A percentile compares a stretch with the other conserved stretches of the same genome.
Evolutionary conservation across 2,329 filamentous ascomycete genomes (phyloP).

Genomic region (Phaeosphaeria sp.): DNA sequence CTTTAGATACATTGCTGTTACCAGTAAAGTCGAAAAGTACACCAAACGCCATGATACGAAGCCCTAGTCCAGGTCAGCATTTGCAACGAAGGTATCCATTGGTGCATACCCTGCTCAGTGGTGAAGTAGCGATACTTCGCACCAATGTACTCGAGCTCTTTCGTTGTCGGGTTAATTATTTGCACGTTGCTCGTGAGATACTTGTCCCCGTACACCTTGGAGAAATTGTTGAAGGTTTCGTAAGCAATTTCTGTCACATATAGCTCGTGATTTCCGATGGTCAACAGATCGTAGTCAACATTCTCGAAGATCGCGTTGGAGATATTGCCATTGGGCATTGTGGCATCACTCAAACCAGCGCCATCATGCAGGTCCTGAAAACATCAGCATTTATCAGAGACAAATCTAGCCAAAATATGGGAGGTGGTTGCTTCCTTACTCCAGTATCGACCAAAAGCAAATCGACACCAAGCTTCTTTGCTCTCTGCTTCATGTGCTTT

Average conservation of each 20-base stretch:
- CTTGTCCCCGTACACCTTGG: conserved; percentile 62
- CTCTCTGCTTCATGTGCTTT: conserved; percentile 65
- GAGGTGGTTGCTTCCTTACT: conserved; percentile 24
- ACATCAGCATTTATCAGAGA: not conserved
- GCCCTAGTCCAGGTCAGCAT: conserved; percentile 30
- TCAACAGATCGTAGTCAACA: conserved; percentile 61
- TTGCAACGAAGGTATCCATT: not conserved
- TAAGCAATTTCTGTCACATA: conserved; percentile 68
- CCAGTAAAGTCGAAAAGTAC: conserved; percentile 59
- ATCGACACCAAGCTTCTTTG: conserved; percentile 63
- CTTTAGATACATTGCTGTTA: conserved; percentile 67
- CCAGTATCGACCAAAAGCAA: conserved; percentile 67
- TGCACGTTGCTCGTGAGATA: conserved; percentile 63
- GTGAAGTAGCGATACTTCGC: conserved; percentile 58
- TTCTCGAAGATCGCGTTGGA: conserved; percentile 62
- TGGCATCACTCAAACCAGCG: conserved; percentile 67
- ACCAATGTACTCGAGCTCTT: conserved; percentile 55
- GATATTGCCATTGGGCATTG: conserved; percentile 61
- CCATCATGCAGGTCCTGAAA: conserved; percentile 69
- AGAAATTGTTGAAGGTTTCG: conserved; percentile 66
- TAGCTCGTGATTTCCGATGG: conserved; percentile 70
- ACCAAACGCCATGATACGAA: conserved; percentile 61
- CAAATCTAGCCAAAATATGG: not conserved
- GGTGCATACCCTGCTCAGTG: conserved; percentile 54
- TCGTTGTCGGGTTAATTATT: conserved; percentile 53